These are phyloP conservation scores for Podospora pseudopauciseta DNA, from an alignment of 495 filamentous ascomycete genomes.

Conservation along the genomic window DNA sequence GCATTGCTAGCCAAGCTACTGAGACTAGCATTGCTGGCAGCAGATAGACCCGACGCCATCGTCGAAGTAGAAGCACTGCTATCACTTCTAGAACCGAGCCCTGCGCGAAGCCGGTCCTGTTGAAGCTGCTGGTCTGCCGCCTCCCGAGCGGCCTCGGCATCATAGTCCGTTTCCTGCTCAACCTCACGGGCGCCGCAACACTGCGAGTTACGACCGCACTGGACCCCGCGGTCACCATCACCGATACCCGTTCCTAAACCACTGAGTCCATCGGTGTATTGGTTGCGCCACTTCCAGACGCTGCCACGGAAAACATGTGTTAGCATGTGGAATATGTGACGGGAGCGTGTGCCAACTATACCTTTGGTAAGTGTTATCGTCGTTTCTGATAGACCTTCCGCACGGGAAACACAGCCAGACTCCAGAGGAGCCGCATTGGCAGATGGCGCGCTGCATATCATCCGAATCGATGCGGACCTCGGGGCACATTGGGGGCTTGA, in stretches of 20 bases:
- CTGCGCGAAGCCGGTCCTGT: conserved; percentile 9
- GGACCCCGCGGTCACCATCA: conserved; percentile 80
- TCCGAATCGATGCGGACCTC: conserved; percentile 34
- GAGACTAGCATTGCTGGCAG: background rate
- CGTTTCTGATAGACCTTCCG: conserved; percentile 61
- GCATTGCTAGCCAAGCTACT: conserved; percentile 9
- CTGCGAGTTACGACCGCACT: conserved; percentile 66
- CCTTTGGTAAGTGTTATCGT: conserved; percentile 67
- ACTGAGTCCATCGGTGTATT: conserved; percentile 76
- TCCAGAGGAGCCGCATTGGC: conserved; percentile 57
- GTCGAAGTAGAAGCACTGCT: conserved; percentile 13
- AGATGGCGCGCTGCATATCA: conserved; percentile 57
- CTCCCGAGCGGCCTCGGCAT: conserved; percentile 57
- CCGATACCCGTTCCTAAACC: conserved; percentile 83
- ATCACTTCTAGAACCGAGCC: conserved; percentile 1
- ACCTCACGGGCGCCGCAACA: conserved; percentile 71
- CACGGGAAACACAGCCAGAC: conserved; percentile 82
- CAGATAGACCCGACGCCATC: background rate
- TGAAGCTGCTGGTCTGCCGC: conserved; percentile 5
- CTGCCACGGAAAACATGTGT: conserved; percentile 29
- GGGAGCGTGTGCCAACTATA: conserved; percentile 17
- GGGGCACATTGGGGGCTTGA: conserved; percentile 28
- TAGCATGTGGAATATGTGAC: background rate
- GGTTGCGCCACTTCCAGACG: conserved; percentile 83
- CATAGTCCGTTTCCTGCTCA: conserved; percentile 77